Evolutionary conservation across 345 rosid genomes (phyloP).

Genomic region (Acer saccharum): DNA sequence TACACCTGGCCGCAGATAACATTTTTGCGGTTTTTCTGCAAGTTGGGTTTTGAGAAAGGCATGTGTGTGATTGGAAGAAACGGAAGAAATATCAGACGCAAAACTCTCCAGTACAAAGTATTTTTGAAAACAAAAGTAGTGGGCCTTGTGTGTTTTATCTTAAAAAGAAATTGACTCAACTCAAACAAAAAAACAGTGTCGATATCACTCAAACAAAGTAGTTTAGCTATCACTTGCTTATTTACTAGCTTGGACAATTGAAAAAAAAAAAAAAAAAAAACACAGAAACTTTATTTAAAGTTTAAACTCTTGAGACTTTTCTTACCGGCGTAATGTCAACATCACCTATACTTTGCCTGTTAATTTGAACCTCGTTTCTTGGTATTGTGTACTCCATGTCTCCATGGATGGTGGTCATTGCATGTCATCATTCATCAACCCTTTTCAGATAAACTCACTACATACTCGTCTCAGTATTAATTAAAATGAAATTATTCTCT

Average conservation of each 20-base stretch:
- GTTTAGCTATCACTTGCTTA: neutral
- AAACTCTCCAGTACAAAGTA: neutral
- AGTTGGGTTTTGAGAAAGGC: neutral
- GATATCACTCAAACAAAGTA: neutral
- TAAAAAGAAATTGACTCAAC: neutral
- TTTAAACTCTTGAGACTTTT: neutral
- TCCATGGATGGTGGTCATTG: too few species aligned
- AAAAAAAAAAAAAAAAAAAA: neutral
- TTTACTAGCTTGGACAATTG: neutral
- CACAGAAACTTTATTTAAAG: too few species aligned
- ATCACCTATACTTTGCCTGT: neutral
- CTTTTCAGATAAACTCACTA: neutral
- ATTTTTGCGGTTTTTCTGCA: neutral
- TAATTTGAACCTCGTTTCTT: too few species aligned
- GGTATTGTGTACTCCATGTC: too few species aligned
- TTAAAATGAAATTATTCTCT: too few species aligned
- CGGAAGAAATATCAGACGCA: neutral
- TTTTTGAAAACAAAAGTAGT: neutral
- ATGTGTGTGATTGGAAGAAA: constrained; percentile 18
- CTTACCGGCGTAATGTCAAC: neutral
- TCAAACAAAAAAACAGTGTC: neutral
- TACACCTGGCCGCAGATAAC: too few species aligned
- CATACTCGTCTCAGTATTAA: too few species aligned
- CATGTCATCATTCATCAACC: too few species aligned
- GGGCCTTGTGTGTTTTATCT: neutral